phyloP scores from a whole-genome alignment of 2,329 filamentous ascomycete genomes.

The Xenosphaeropsis pyriputrescens region DNA sequence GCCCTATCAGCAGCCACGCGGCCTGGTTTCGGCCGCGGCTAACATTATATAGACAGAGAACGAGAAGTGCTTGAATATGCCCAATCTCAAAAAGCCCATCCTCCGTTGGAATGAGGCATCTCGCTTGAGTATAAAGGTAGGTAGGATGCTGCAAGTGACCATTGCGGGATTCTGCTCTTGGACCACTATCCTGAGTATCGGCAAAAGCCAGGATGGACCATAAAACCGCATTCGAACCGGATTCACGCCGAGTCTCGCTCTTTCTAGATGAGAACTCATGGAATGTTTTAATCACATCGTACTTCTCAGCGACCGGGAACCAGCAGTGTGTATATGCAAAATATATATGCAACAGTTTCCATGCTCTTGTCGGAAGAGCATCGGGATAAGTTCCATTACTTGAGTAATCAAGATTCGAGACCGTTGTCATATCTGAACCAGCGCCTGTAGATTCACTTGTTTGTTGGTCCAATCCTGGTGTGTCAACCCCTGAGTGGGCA shows the following conservation, averaged over 20 bases:
- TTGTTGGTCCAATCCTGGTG: neutral
- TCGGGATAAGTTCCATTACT: slow-evolving; percentile 1
- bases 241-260: slow-evolving; percentile 6
- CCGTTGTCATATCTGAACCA: neutral
- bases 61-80: slow-evolving; percentile 38
- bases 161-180: slow-evolving; percentile 8
- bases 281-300: slow-evolving; percentile 20
- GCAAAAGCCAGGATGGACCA: slow-evolving; percentile 46
- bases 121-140: slow-evolving; percentile 34
- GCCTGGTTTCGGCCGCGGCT: slow-evolving; percentile 36
- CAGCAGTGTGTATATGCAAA: slow-evolving; percentile 64
- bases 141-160: no score
- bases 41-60: slow-evolving; percentile 49
- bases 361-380: slow-evolving; percentile 16
- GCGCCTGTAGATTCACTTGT: neutral
- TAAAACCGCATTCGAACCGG: slow-evolving; percentile 36
- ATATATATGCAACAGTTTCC: slow-evolving; percentile 50
- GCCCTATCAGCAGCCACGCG: slow-evolving; percentile 51
- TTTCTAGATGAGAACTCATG: slow-evolving; percentile 16
- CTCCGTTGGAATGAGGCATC: slow-evolving; percentile 30
- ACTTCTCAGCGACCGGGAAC: slow-evolving; percentile 60
- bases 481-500: neutral
- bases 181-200: slow-evolving; percentile 31
- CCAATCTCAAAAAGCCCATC: slow-evolving; percentile 31
- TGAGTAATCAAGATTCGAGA: neutral